Evolutionary conservation across 1,284 basidiomycete genomes (phyloP).

Genomic region (Calocybe gambosa): DNA sequence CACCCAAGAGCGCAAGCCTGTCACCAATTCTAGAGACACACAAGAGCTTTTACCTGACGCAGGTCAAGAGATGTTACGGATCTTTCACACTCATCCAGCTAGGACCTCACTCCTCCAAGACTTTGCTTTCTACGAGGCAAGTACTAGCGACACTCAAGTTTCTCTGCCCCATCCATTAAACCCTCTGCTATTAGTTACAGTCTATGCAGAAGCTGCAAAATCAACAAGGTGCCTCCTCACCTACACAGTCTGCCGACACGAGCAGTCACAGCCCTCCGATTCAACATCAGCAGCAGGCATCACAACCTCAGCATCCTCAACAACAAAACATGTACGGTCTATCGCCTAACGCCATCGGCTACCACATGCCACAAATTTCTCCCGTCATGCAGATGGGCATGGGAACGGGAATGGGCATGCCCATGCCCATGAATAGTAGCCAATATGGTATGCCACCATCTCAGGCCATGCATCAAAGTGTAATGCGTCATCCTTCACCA

Average conservation of each 20-base stretch:
- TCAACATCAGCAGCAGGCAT: slow-evolving; percentile 18
- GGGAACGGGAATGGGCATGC: slow-evolving; percentile 32
- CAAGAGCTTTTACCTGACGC: slow-evolving; percentile 91
- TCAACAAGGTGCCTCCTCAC: slow-evolving; percentile 38
- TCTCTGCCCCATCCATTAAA: slow-evolving; percentile 3
- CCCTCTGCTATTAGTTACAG: slow-evolving; percentile 48
- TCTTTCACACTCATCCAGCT: slow-evolving; percentile 87
- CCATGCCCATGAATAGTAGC: slow-evolving; percentile 25
- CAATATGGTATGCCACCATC: slow-evolving; percentile 51
- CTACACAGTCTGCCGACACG: slow-evolving; percentile 31
- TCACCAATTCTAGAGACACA: slow-evolving; percentile 89
- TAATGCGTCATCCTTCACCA: slow-evolving; percentile 74
- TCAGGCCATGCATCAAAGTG: slow-evolving; percentile 74
- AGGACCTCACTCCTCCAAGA: slow-evolving; percentile 90
- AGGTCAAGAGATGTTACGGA: slow-evolving; percentile 90
- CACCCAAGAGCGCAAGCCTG: slow-evolving; percentile 93
- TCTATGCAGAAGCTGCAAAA: slow-evolving; percentile 69
- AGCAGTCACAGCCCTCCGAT: slow-evolving; percentile 32
- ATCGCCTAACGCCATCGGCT: slow-evolving; percentile 42
- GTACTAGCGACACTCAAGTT: slow-evolving; percentile 15
- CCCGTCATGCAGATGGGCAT: slow-evolving; percentile 64
- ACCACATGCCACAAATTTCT: slow-evolving; percentile 53
- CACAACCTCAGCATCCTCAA: slow-evolving; percentile 20
- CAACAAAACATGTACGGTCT: slow-evolving; percentile 43
- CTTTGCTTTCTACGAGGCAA: slow-evolving; percentile 89